Percentiles rank a stretch among this genome's conserved stretches.
Evolutionary conservation across 139 green algal species (phyloP).

Genomic region (Ettlia oleoabundans): DNA sequence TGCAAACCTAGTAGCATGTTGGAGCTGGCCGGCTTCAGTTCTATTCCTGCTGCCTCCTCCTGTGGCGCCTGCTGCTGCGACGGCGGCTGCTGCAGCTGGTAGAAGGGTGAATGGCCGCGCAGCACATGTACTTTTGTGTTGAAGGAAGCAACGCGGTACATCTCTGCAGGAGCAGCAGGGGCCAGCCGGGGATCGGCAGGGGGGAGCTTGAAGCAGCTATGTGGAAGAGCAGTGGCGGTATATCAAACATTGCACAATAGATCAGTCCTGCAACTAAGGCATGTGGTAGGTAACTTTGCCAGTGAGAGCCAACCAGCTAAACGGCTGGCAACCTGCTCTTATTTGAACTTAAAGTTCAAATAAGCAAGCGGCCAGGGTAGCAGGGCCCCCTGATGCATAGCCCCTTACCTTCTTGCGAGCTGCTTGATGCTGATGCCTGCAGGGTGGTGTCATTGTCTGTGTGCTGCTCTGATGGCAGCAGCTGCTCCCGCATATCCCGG

Average conservation of each 20-base stretch:
- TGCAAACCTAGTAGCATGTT: slow-evolving; percentile 39
- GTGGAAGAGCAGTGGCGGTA: no score
- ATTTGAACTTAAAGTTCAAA: no score
- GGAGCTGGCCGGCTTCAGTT: slow-evolving; percentile 20
- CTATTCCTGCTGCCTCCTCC: slow-evolving; percentile 26
- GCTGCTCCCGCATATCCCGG: background rate
- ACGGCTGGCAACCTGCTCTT: no score
- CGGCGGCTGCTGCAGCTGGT: background rate
- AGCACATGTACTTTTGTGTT: slow-evolving; percentile 27
- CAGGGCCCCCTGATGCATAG: no score
- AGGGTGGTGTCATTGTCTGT: background rate
- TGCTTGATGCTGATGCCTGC: background rate
- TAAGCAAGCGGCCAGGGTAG: no score
- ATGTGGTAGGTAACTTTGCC: no score
- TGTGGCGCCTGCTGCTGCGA: background rate
- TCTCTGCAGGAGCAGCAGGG: background rate
- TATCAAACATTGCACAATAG: no score
- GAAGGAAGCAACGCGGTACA: slow-evolving; percentile 14
- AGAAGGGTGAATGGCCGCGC: background rate
- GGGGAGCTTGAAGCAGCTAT: no score
- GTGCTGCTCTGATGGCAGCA: background rate
- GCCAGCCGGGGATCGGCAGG: background rate
- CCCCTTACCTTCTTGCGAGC: slow-evolving; percentile 1
- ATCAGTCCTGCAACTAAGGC: no score
- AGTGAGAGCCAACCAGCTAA: no score